Conservation (phyloP, 1,284 basidiomycete genomes). For the Ceratobasidium sp. region DNA sequence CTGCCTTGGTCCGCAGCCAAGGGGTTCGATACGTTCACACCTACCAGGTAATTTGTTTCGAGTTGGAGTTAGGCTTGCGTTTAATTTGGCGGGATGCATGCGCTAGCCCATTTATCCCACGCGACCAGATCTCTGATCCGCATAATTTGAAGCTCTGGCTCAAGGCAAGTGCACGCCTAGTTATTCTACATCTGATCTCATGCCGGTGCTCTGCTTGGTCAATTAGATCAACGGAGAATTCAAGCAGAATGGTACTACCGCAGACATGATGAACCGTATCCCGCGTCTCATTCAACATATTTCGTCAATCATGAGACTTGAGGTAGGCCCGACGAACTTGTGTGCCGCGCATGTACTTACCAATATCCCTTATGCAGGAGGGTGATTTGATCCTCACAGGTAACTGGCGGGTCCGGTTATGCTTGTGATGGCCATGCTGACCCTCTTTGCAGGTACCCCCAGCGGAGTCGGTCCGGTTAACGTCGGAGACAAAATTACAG, state of each 20-base stretch:
- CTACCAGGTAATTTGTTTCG: slow-evolving; percentile 62
- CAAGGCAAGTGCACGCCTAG: slow-evolving; percentile 62
- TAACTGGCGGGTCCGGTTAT: neutral
- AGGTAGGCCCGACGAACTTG: slow-evolving; percentile 63
- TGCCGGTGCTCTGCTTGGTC: neutral
- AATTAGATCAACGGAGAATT: slow-evolving; percentile 79
- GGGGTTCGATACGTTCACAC: slow-evolving; percentile 90
- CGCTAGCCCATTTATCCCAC: slow-evolving; percentile 81
- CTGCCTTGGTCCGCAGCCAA: slow-evolving; percentile 95
- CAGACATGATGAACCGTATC: slow-evolving; percentile 94
- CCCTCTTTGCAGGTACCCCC: slow-evolving; percentile 69
- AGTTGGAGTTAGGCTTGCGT: slow-evolving; percentile 4
- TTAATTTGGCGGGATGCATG: no score
- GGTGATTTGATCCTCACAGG: slow-evolving; percentile 88
- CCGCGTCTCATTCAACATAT: slow-evolving; percentile 91
- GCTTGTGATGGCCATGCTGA: neutral
- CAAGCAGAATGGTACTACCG: slow-evolving; percentile 87
- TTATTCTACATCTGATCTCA: neutral
- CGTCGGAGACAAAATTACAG: slow-evolving; percentile 83
- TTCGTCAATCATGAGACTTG: slow-evolving; percentile 94
- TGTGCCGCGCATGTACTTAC: slow-evolving; percentile 24
- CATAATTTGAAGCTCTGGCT: slow-evolving; percentile 80
- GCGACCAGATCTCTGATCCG: slow-evolving; percentile 73
- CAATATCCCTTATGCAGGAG: slow-evolving; percentile 63
- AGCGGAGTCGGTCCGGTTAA: slow-evolving; percentile 85